Conservation (phyloP, 2,329 filamentous ascomycete genomes). For the Cladosporium sp. region DNA sequence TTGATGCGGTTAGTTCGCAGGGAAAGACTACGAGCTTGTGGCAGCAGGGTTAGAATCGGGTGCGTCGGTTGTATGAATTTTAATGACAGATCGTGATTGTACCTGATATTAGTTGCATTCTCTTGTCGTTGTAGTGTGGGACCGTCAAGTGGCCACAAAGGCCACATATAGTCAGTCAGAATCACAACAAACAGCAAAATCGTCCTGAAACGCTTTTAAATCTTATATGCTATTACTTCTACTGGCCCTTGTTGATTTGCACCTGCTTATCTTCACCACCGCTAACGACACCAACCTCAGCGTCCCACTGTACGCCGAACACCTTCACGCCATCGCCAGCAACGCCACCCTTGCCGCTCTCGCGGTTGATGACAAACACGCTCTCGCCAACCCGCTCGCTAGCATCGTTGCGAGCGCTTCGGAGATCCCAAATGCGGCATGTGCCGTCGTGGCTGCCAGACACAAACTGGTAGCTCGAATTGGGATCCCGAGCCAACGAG, state of each 20-base stretch:
- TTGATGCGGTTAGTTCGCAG: slow-evolving; percentile 40
- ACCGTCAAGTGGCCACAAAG: too few relatives aligned
- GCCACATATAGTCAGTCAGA: too few relatives aligned
- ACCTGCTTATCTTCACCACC: slow-evolving; percentile 91
- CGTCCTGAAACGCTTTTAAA: neutral
- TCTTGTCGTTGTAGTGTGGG: too few relatives aligned
- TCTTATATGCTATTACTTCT: slow-evolving; percentile 1
- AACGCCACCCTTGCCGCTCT: slow-evolving; percentile 45
- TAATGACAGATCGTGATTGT: neutral
- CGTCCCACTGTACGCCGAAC: slow-evolving; percentile 82
- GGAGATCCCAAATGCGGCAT: slow-evolving; percentile 88
- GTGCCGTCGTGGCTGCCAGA: slow-evolving; percentile 91
- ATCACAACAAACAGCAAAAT: too few relatives aligned
- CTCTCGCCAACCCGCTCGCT: slow-evolving; percentile 59
- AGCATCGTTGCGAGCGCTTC: slow-evolving; percentile 54
- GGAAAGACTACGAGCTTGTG: slow-evolving; percentile 37
- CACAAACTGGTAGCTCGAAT: slow-evolving; percentile 70
- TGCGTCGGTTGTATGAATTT: neutral
- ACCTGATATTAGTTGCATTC: neutral
- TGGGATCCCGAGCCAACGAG: slow-evolving; percentile 55
- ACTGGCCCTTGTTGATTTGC: slow-evolving; percentile 70
- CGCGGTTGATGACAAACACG: slow-evolving; percentile 69
- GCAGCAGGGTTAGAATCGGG: slow-evolving; percentile 35
- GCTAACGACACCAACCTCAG: slow-evolving; percentile 80
- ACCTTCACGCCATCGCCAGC: slow-evolving; percentile 79